Evolutionary conservation across 1,139 yeast genomes (phyloP).

Genomic region (Starmera stellimalicola): DNA sequence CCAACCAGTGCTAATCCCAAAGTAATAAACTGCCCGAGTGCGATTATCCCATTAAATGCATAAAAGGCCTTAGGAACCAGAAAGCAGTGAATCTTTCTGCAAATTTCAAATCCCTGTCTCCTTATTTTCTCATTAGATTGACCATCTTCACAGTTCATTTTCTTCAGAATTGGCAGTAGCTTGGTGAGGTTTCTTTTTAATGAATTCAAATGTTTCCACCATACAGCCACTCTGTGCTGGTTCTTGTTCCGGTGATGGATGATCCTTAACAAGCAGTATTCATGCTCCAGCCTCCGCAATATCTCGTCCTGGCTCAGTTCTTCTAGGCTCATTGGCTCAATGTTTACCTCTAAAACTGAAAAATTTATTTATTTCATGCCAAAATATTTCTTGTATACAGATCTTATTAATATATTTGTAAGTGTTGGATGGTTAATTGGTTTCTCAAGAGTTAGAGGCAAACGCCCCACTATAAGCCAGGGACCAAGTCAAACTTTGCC

Average conservation of each 20-base stretch:
- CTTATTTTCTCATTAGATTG: conserved; percentile 2
- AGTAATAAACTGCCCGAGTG: conserved; percentile 70
- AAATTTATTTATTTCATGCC: conserved; percentile 1
- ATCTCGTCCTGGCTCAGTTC: too few relatives aligned
- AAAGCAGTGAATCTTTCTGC: conserved; percentile 30
- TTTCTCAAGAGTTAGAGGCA: too few relatives aligned
- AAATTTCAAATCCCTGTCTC: conserved; percentile 17
- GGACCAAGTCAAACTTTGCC: conserved; percentile 88
- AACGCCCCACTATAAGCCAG: conserved; percentile 62
- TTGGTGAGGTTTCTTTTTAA: conserved; percentile 47
- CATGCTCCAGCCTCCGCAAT: conserved; percentile 27
- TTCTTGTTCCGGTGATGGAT: conserved; percentile 63
- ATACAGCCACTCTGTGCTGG: conserved; percentile 63
- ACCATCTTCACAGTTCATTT: too few relatives aligned
- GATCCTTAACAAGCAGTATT: conserved; percentile 48
- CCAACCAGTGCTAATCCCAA: conserved; percentile 69
- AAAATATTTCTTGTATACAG: not conserved
- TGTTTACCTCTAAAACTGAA: too few relatives aligned
- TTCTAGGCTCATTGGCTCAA: too few relatives aligned
- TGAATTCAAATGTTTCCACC: conserved; percentile 72
- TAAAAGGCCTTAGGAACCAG: conserved; percentile 44
- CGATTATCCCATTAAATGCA: conserved; percentile 58
- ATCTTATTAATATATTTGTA: not conserved
- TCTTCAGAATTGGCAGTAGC: conserved; percentile 27
- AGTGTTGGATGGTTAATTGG: too few relatives aligned